Evolutionary conservation across 164 flowering plant genomes (phyloP).

Genomic region (Magnolia changhungtana): DNA sequence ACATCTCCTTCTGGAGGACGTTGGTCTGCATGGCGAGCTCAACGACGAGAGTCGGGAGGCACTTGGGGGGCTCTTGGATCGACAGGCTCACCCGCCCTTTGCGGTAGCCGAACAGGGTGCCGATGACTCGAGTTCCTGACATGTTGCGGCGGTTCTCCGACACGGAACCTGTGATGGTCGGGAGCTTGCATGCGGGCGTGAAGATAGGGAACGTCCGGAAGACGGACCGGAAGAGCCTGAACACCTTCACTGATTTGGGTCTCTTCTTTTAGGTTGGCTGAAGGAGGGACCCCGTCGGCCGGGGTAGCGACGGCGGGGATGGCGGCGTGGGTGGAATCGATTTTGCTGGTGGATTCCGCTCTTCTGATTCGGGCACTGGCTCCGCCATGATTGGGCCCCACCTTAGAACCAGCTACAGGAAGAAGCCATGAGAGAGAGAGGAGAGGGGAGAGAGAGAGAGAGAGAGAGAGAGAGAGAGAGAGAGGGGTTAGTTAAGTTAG

Average conservation of each 20-base stretch:
- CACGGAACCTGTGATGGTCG: conserved; percentile 20
- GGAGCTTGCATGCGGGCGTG: conserved; percentile 57
- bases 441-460: conserved; percentile 4
- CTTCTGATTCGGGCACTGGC: conserved; percentile 6
- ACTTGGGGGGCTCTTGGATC: conserved; percentile 56
- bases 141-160: conserved; percentile 9
- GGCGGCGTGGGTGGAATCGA: conserved; percentile 13
- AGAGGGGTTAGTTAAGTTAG: conserved; percentile 10
- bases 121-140: conserved; percentile 43
- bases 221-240: conserved; percentile 56
- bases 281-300: conserved; percentile 29
- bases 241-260: conserved; percentile 36
- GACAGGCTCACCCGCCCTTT: conserved; percentile 59
- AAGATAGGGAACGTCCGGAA: conserved; percentile 73
- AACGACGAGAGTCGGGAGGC: conserved; percentile 50
- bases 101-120: conserved; percentile 76
- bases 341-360: background rate
- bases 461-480: conserved; percentile 3
- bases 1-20: conserved; percentile 60
- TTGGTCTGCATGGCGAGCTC: conserved; percentile 69
- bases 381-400: conserved; percentile 29
- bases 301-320: conserved; percentile 12
- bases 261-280: conserved; percentile 44
- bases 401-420: conserved; percentile 13
- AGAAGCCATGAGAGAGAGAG: conserved; percentile 9